Evolutionary conservation across 257 asterid genomes (phyloP).

Genomic region (Anisodus tanguticus): DNA sequence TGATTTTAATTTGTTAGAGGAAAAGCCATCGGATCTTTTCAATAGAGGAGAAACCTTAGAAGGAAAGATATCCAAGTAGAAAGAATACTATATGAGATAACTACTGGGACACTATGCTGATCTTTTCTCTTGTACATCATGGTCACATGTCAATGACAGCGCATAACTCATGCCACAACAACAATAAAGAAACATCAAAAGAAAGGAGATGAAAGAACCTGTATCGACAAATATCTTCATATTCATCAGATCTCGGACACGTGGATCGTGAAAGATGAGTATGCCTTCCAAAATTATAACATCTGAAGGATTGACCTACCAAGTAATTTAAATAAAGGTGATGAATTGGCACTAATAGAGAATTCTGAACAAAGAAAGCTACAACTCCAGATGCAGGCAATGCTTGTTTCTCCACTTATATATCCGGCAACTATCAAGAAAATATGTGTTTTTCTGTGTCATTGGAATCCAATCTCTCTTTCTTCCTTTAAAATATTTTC

Average conservation of each 20-base stretch:
- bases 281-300: constrained; percentile 98
- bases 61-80: neutral
- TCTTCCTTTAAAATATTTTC: neutral
- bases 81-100: neutral
- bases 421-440: neutral
- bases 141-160: neutral
- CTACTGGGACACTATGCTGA: neutral
- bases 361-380: constrained; percentile 8
- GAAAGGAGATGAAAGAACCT: constrained; percentile 60
- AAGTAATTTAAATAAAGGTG: constrained; percentile 29
- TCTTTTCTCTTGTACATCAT: constrained; percentile 16
- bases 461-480: neutral
- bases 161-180: neutral
- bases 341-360: constrained; percentile 6
- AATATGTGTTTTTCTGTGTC: neutral
- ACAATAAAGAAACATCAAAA: neutral
- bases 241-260: constrained; percentile 85
- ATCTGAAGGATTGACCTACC: constrained; percentile 96
- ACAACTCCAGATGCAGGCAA: constrained; percentile 16
- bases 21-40: neutral
- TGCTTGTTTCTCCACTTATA: constrained; percentile 5
- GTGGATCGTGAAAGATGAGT: constrained; percentile 90
- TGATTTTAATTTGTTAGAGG: neutral
- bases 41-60: neutral
- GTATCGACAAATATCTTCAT: constrained; percentile 99